Conservation (phyloP, 2,329 filamentous ascomycete genomes). For the Colletotrichum lentis region DNA sequence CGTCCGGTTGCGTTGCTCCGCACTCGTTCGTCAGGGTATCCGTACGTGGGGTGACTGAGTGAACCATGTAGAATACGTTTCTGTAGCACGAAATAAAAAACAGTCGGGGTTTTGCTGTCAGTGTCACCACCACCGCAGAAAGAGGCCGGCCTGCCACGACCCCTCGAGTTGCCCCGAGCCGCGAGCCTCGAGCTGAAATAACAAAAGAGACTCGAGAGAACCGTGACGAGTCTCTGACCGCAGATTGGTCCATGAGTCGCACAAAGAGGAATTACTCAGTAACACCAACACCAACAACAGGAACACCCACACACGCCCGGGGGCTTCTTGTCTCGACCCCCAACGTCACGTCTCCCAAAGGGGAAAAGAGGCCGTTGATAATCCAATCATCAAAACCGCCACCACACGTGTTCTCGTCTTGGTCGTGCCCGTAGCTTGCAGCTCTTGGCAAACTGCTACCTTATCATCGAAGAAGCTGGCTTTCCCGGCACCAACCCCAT, state of each 20-base stretch:
- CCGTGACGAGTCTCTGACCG: conserved; percentile 23
- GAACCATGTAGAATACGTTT: too few species aligned
- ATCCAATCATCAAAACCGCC: conserved; percentile 33
- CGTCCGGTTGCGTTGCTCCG: conserved; percentile 2
- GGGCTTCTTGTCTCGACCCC: neutral
- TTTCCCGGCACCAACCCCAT: conserved; percentile 19
- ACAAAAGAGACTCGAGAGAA: conserved; percentile 5
- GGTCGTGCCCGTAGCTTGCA: conserved; percentile 3
- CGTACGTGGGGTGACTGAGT: neutral
- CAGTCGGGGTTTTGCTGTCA: neutral
- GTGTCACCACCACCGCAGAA: neutral
- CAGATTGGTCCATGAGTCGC: conserved; percentile 23
- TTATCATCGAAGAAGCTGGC: conserved; percentile 34
- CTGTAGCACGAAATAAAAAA: neutral
- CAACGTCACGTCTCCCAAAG: conserved; percentile 13
- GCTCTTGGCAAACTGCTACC: conserved; percentile 32
- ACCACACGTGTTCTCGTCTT: conserved; percentile 31
- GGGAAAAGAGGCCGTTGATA: conserved; percentile 33
- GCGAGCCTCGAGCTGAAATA: conserved; percentile 2
- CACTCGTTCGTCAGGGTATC: conserved; percentile 6
- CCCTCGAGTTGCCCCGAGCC: too few species aligned
- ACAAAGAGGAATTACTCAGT: conserved; percentile 1
- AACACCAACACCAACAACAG: conserved; percentile 3
- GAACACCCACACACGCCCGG: too few species aligned
- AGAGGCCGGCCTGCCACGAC: neutral